phyloP scores from a whole-genome alignment of 73 alveolate genomes.

The Symbiodinium natans region DNA sequence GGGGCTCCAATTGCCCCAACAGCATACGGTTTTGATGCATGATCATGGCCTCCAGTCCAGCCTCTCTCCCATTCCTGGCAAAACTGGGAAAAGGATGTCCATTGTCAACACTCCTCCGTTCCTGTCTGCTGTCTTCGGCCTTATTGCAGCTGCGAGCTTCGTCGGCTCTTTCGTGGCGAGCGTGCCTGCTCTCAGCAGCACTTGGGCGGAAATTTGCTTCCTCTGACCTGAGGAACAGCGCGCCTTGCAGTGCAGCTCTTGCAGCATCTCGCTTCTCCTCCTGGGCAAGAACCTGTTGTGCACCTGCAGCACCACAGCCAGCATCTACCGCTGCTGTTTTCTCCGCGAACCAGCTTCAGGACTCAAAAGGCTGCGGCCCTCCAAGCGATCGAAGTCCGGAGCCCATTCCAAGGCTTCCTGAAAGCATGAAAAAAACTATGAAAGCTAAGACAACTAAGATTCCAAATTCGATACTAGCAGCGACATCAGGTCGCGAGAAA shows the following conservation, averaged over 20 bases:
- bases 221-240: no score
- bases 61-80: neutral
- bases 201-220: no score
- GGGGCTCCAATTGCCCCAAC: no score
- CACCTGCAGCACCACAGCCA: neutral
- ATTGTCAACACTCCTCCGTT: neutral
- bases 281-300: neutral
- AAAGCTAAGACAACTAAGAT: no score
- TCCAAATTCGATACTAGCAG: no score
- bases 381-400: neutral
- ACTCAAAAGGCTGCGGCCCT: neutral
- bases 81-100: neutral
- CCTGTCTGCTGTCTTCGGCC: neutral
- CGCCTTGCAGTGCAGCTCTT: neutral
- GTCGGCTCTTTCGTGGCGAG: neutral
- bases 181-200: neutral
- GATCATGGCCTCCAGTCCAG: slow-evolving; percentile 3
- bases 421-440: no score
- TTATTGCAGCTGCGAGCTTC: neutral
- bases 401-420: neutral
- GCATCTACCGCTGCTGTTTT: no score
- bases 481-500: no score
- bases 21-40: no score
- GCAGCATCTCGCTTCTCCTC: neutral
- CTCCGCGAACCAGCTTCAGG: neutral